These are phyloP conservation scores for Daedaleopsis nitida DNA, from an alignment of 768 basidiomycete genomes.

Conservation along the genomic window DNA sequence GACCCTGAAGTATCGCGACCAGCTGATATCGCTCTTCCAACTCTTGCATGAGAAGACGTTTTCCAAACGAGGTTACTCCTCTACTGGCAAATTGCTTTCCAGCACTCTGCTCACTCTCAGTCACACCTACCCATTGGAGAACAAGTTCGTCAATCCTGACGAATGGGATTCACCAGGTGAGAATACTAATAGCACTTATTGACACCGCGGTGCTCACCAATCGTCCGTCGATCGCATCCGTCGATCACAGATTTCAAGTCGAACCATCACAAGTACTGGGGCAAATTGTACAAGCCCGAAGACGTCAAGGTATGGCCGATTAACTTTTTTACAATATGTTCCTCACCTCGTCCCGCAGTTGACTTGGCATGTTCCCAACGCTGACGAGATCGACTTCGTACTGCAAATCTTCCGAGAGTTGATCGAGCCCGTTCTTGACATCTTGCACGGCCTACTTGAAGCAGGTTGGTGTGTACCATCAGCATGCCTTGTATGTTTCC, in stretches of 20 bases:
- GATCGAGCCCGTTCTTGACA: conserved; percentile 60
- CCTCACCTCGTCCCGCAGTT: conserved; percentile 40
- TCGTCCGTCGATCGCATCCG: background rate
- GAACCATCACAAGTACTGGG: conserved; percentile 79
- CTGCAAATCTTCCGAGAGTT: conserved; percentile 68
- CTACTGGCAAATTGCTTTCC: conserved; percentile 76
- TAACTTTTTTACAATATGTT: background rate
- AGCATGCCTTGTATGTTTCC: background rate
- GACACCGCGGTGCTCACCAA: background rate
- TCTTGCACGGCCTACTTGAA: conserved; percentile 58
- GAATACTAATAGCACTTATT: conserved; percentile 2
- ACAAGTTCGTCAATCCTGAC: conserved; percentile 76
- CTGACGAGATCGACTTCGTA: conserved; percentile 74
- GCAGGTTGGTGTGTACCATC: conserved; percentile 40
- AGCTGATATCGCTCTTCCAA: conserved; percentile 60
- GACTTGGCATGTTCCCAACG: conserved; percentile 76
- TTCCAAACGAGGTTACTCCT: conserved; percentile 82
- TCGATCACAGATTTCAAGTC: conserved; percentile 57
- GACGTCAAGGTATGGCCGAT: conserved; percentile 61
- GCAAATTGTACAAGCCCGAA: conserved; percentile 68
- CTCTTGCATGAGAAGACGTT: conserved; percentile 70
- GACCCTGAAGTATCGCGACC: conserved; percentile 65
- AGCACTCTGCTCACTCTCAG: conserved; percentile 74
- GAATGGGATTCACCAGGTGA: conserved; percentile 76
- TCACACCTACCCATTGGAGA: conserved; percentile 80